Evolutionary conservation across 163 green algal species (phyloP), one percentile per base, ranked within the genome.

Genomic region (Chlamydomonas reinhardtii): DNA sequence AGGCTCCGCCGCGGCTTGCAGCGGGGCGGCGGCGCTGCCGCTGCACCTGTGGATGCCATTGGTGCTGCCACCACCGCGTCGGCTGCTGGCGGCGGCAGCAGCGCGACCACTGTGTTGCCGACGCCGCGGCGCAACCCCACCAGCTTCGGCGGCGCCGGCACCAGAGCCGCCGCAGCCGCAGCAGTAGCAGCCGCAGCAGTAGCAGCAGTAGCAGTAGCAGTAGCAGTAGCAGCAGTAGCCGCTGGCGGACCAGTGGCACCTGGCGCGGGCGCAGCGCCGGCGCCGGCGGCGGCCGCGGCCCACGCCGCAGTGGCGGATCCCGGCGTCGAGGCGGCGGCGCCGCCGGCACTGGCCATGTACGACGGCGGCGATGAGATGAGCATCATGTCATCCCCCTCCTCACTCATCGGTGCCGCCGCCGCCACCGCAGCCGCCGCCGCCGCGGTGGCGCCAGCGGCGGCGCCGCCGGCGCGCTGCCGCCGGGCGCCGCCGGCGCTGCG

Each of bases 341-440:
- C 62, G 62, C 25, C 27, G 35, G 29, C 27, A 9, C 59, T 65
- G 48, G 11, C 48, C 48, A 56, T 56, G 48, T 17, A 66, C 20
- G 19, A 19, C 3, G 66, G 66, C 66, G 66, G 31, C 31, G 66
- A 39, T 11, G 48, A 71, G 25, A 70, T 66, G 0, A 85, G n/a
- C 77, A 85, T 85, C 65, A 85, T 85, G 66, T 85, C 77, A 31
- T 70, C 77, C 0, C 52, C 76, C 37, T 34, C 76, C 37, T 74
- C 76, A 43, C 64, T 74, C 76, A 83, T 65, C 20, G 6, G 48
- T 17, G 48, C 39, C 48, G 48, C 48, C 12, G 48, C 48, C 12
- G 43, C 43, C 43, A 11, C 43, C 8, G 43, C 6, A 54, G 43
- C 11, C 43, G 48, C 39, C 48, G 31, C 29, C 31, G 31, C 66